These are phyloP conservation scores for Pseudogymnoascus sp. DNA, from an alignment of 2,329 filamentous ascomycete species.

Conservation along the genomic window DNA sequence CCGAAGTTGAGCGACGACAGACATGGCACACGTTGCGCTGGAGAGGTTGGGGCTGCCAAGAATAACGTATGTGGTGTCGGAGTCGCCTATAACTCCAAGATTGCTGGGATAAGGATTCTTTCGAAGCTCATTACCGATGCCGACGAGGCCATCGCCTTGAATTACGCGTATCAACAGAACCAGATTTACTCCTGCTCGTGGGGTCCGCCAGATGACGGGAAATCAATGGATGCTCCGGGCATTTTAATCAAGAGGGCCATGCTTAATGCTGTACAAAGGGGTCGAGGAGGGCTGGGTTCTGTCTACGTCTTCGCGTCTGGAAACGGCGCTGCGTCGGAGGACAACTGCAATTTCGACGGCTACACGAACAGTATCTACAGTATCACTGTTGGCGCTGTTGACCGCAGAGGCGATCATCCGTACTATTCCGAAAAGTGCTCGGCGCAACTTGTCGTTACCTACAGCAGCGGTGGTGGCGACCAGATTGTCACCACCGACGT, in stretches of 20 bases:
- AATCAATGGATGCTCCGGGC: constrained; percentile 87
- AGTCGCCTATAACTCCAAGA: constrained; percentile 83
- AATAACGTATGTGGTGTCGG: constrained; percentile 95
- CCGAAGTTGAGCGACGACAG: constrained; percentile 77
- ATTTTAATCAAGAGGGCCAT: constrained; percentile 84
- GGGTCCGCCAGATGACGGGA: constrained; percentile 90
- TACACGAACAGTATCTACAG: constrained; percentile 99
- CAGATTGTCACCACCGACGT: constrained; percentile 92
- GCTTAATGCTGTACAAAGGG: constrained; percentile 84
- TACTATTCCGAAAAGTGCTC: constrained; percentile 97
- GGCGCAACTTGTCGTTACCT: constrained; percentile 89
- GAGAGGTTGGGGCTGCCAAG: constrained; percentile 83
- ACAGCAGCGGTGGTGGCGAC: constrained; percentile 83
- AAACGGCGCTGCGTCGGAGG: constrained; percentile 77
- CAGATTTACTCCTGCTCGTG: constrained; percentile 98
- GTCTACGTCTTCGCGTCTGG: constrained; percentile 96
- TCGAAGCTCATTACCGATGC: constrained; percentile 84
- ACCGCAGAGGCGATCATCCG: constrained; percentile 77
- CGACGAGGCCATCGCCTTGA: constrained; percentile 87
- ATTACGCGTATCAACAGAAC: constrained; percentile 84
- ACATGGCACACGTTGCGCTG: constrained; percentile 90
- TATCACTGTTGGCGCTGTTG: constrained; percentile 90
- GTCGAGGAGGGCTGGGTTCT: constrained; percentile 73
- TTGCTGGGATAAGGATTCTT: constrained; percentile 87
- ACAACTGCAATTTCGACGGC: constrained; percentile 99